Evolutionary conservation across 257 asterid genomes (phyloP), one percentile per base, ranked within the genome.

Genomic region (Jaltomata sinuosa): DNA sequence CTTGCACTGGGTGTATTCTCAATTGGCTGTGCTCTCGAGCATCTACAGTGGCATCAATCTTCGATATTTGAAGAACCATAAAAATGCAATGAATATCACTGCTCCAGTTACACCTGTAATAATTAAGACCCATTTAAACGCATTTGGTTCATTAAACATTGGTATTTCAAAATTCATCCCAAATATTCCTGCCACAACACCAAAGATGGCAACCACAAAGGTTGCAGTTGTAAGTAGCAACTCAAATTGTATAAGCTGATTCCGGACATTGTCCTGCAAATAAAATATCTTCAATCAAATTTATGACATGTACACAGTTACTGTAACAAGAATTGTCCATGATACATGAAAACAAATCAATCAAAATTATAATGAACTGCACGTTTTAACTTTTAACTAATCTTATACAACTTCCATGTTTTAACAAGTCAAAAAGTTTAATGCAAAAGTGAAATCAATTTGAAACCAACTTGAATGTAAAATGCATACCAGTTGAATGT

Each of bases 161-260:
- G 96, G 86, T 83, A 97, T 67, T 34, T 40, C 85, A 82, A 97
- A 94, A 79, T 95, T 97, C 99, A 97, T 97, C 72, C 99, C 99
- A 79, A 97, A 97, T 68, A 95, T 87, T 57, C 99, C 99, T 4
- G 99, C 98, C 27, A 97, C 99, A 83, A 97, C 98, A 15, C 98
- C 99, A 81, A 93, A 95, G 85, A 95, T 94, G 36, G 99, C 96
- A 16, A 97, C 98, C 36, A 94, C 98, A 52, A 97, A 97, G 42
- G 99, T 94, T 45, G 97, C 98, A 22, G 99, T 97, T 19, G 99
- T 97, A 76, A 97, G 90, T 53, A 97, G 77, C 85, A 97, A 87
- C 91, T 97, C 99, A 84, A 97, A 97, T 88, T 94, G 99, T 80
- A 97, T 94, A 83, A 95, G 98, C 93, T 97, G 98, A 91, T 97